Conservation (phyloP, 2,329 filamentous ascomycete species). For the Proliferodiscus dingleyae region DNA sequence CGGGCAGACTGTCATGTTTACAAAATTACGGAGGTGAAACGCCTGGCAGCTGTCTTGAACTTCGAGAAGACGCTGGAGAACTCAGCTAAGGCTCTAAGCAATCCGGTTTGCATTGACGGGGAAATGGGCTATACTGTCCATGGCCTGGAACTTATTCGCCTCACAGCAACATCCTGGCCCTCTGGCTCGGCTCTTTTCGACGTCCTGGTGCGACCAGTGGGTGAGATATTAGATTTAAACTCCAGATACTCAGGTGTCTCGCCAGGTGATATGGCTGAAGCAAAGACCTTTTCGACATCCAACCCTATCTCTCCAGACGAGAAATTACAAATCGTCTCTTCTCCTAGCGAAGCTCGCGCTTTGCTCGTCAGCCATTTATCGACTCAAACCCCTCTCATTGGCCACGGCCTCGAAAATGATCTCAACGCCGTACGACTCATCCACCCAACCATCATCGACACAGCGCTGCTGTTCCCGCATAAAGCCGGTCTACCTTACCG, state of each 20-base stretch:
- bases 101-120: slow-evolving; percentile 84
- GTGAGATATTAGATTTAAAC: slow-evolving; percentile 84
- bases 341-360: slow-evolving; percentile 67
- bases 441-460: slow-evolving; percentile 82
- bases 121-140: slow-evolving; percentile 95
- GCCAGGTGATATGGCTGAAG: slow-evolving; percentile 68
- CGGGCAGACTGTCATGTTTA: slow-evolving; percentile 74
- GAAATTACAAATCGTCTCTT: slow-evolving; percentile 66
- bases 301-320: slow-evolving; percentile 22
- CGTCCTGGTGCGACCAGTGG: slow-evolving; percentile 76
- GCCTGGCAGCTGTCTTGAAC: slow-evolving; percentile 72
- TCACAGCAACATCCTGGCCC: slow-evolving; percentile 89
- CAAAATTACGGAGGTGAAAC: slow-evolving; percentile 71
- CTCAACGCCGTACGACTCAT: slow-evolving; percentile 80
- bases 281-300: slow-evolving; percentile 48
- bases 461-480: slow-evolving; percentile 78
- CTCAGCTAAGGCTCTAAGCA: slow-evolving; percentile 41
- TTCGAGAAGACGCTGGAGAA: slow-evolving; percentile 75
- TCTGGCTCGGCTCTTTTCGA: slow-evolving; percentile 70
- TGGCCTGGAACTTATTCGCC: slow-evolving; percentile 81
- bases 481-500: slow-evolving; percentile 70
- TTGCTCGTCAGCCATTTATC: slow-evolving; percentile 73
- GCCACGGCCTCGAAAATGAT: slow-evolving; percentile 94
- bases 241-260: slow-evolving; percentile 86
- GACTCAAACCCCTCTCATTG: slow-evolving; percentile 77